These are phyloP conservation scores for Gonapodya sp. DNA, from an alignment of 192 early-diverging fungal species.

Conservation along the genomic window DNA sequence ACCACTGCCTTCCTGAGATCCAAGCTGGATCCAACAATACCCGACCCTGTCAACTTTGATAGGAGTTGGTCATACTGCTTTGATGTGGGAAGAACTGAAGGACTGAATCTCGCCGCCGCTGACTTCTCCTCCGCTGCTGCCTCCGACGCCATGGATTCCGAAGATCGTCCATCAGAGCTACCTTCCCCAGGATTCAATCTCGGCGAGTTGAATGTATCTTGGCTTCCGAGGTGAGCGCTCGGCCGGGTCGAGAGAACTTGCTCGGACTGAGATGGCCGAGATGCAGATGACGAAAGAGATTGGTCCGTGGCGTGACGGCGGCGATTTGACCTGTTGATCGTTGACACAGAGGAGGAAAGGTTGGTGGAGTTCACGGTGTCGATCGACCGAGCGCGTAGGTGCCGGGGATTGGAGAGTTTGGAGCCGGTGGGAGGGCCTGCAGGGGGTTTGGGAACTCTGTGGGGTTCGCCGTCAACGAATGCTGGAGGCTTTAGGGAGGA, in stretches of 20 bases:
- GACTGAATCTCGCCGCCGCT: not conserved
- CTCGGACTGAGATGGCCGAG: not conserved
- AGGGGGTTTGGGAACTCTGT: not conserved
- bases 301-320: not conserved
- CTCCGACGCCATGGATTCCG: not conserved
- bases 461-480: too few species aligned
- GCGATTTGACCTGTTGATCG: not conserved
- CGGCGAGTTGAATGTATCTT: not conserved
- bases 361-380: not conserved
- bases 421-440: not conserved
- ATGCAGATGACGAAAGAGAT: not conserved
- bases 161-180: too few species aligned
- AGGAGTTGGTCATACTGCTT: not conserved
- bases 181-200: too few species aligned
- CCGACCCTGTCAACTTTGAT: not conserved
- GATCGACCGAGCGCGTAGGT: not conserved
- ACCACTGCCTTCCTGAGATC: not conserved
- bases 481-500: too few species aligned
- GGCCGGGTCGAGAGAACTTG: not conserved
- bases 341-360: not conserved
- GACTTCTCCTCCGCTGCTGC: not conserved
- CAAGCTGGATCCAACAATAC: not conserved
- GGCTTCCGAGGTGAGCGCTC: too few species aligned
- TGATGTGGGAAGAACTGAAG: not conserved
- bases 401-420: not conserved